Conservation (phyloP, 2,329 filamentous ascomycete species). For the Dendryphion nanum region DNA sequence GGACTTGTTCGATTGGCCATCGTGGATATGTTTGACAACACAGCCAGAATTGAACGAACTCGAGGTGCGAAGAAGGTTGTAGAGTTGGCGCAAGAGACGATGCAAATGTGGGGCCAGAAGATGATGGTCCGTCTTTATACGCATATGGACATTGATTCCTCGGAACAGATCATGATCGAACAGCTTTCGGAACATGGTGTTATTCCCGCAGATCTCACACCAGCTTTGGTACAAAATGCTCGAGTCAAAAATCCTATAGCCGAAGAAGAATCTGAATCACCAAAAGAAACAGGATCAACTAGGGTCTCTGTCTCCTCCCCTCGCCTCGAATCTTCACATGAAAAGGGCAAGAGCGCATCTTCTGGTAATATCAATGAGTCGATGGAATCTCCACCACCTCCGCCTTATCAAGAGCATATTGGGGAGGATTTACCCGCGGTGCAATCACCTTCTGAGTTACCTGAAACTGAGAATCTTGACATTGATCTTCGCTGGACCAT, state of each 20-base stretch:
- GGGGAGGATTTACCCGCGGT: conserved; percentile 75
- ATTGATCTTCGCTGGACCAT: conserved; percentile 97
- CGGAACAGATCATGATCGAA: conserved; percentile 98
- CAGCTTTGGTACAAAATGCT: conserved; percentile 85
- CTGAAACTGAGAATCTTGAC: conserved; percentile 79
- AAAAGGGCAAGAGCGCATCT: conserved; percentile 26
- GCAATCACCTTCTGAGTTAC: conserved; percentile 77
- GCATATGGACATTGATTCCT: conserved; percentile 93
- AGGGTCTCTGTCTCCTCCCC: conserved; percentile 35
- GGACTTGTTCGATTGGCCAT: conserved; percentile 82
- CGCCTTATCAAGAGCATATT: conserved; percentile 60
- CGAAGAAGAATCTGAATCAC: conserved; percentile 37
- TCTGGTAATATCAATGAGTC: conserved; percentile 29
- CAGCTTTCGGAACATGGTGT: conserved; percentile 93
- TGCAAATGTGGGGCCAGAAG: conserved; percentile 96
- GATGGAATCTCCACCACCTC: conserved; percentile 50
- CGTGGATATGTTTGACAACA: conserved; percentile 69
- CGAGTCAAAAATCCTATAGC: conserved; percentile 91
- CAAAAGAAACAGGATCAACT: conserved; percentile 26
- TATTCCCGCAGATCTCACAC: conserved; percentile 76
- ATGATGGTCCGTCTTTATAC: conserved; percentile 94
- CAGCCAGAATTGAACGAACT: conserved; percentile 61
- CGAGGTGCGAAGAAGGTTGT: conserved; percentile 72
- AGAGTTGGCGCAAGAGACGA: conserved; percentile 68
- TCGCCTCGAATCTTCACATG: conserved; percentile 11